Evolutionary conservation across 192 early-diverging fungal genomes (phyloP).

Genomic region (Podila verticillata): DNA sequence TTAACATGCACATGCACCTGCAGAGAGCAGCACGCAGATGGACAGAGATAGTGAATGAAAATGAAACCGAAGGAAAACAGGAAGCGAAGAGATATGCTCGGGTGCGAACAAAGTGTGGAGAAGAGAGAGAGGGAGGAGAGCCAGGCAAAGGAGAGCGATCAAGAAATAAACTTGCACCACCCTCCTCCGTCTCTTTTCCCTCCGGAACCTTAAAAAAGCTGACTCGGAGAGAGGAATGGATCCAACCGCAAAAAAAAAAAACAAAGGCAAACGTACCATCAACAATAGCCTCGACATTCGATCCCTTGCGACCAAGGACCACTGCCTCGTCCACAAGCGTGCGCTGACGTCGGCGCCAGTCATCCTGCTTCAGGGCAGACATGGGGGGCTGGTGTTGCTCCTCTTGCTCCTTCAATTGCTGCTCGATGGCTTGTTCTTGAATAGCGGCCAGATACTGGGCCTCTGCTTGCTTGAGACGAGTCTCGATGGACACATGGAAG

Average conservation of each 20-base stretch:
- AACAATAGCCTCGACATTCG: conserved; percentile 64
- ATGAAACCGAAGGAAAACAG: not conserved
- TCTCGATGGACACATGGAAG: conserved; percentile 63
- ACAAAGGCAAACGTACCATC: conserved; percentile 40
- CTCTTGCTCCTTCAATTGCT: conserved; percentile 43
- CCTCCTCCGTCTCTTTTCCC: not conserved
- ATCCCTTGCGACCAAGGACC: conserved; percentile 56
- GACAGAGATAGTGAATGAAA: conserved; percentile 12
- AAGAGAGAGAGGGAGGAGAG: conserved; percentile 12
- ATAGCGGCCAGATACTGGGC: conserved; percentile 40
- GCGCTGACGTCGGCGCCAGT: conserved; percentile 40
- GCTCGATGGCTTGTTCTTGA: conserved; percentile 46
- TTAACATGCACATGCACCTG: not conserved
- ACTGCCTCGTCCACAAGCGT: conserved; percentile 48
- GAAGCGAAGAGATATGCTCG: not conserved
- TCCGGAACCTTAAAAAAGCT: not conserved
- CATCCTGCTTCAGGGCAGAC: conserved; percentile 37
- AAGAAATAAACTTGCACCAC: conserved; percentile 6
- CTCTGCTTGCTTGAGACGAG: conserved; percentile 61
- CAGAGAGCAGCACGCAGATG: conserved; percentile 14
- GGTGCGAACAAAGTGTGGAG: conserved; percentile 6
- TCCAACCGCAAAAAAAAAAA: not conserved
- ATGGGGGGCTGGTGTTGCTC: conserved; percentile 48
- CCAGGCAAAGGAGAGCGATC: conserved; percentile 4
- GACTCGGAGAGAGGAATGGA: not conserved